Conservation (phyloP, 352 stramenopile genomes). For the Phytophthora hybrid region DNA sequence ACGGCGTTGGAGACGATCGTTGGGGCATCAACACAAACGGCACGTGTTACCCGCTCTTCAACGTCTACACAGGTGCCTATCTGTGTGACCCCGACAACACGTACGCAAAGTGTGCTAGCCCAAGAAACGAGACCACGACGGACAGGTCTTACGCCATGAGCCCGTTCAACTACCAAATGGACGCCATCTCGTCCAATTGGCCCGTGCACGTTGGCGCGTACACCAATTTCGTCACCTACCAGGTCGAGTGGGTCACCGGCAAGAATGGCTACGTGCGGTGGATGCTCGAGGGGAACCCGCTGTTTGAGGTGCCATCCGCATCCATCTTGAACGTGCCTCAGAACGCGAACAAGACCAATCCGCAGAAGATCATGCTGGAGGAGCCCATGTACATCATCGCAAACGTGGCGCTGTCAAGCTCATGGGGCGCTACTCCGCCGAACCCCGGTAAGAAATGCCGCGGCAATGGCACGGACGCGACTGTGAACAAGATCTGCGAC, state of each 20-base stretch:
- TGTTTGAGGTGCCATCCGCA: constrained; percentile 81
- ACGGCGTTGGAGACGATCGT: constrained; percentile 14
- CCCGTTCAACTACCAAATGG: too few species aligned
- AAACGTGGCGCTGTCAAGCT: constrained; percentile 93
- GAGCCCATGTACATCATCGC: constrained; percentile 94
- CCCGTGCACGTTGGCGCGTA: constrained; percentile 31
- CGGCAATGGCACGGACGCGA: constrained; percentile 36
- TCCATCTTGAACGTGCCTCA: constrained; percentile 50
- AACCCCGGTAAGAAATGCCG: constrained; percentile 33
- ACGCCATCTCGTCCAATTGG: too few species aligned
- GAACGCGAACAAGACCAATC: constrained; percentile 46
- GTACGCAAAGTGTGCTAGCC: too few species aligned
- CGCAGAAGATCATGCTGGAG: constrained; percentile 86
- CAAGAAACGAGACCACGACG: too few species aligned
- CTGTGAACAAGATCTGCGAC: constrained; percentile 63
- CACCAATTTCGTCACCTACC: constrained; percentile 52
- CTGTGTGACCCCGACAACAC: too few species aligned
- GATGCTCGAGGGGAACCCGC: constrained; percentile 76
- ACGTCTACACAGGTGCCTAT: too few species aligned
- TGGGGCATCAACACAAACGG: too few species aligned
- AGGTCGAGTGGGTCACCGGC: constrained; percentile 45
- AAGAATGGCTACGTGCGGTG: constrained; percentile 51
- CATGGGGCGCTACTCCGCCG: constrained; percentile 46
- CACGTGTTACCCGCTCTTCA: too few species aligned
- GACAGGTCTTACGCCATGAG: too few species aligned